Percentiles rank a stretch among this genome's conserved stretches.
These are phyloP conservation scores for Spirogloea muscicola DNA, from an alignment of 139 green algal genomes.

Conservation along the genomic window DNA sequence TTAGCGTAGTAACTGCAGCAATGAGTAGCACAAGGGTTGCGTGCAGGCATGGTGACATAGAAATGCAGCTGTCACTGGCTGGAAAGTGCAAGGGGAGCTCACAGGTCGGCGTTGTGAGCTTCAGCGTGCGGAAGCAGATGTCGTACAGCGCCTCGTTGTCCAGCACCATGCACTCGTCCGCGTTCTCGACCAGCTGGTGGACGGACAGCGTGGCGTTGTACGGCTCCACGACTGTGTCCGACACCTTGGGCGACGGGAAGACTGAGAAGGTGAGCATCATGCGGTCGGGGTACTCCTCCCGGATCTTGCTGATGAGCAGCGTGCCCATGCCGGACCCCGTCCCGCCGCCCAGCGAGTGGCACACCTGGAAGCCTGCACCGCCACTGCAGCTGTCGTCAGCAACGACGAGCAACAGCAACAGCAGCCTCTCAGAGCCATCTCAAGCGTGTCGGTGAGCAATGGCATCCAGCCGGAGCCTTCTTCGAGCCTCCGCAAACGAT, in stretches of 20 bases:
- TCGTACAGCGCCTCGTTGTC: conserved; percentile 98
- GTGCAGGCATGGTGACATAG: neutral
- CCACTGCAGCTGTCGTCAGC: too few species aligned
- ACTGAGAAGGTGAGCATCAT: conserved; percentile 99
- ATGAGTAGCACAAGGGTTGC: too few species aligned
- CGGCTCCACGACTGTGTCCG: conserved; percentile 98
- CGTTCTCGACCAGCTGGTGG: conserved; percentile 99
- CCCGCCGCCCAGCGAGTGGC: conserved; percentile 91
- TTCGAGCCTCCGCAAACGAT: too few species aligned
- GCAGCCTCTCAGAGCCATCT: too few species aligned
- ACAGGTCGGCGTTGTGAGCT: conserved; percentile 96
- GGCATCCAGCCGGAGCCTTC: too few species aligned
- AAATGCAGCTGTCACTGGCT: neutral
- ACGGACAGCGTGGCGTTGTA: conserved; percentile 99
- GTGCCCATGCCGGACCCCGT: conserved; percentile 98
- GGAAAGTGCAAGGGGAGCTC: too few species aligned
- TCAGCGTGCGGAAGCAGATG: conserved; percentile 99
- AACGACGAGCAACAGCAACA: too few species aligned
- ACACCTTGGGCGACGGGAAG: conserved; percentile 98
- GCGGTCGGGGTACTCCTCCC: conserved; percentile 95
- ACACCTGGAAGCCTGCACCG: conserved; percentile 86
- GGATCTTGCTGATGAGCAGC: conserved; percentile 96
- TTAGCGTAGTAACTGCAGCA: too few species aligned
- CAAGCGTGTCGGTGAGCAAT: too few species aligned
- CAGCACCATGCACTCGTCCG: conserved; percentile 99